Base-by-base conservation (phyloP, 2,329 filamentous ascomycete species). In the Magnaporthiopsis poae region DNA sequence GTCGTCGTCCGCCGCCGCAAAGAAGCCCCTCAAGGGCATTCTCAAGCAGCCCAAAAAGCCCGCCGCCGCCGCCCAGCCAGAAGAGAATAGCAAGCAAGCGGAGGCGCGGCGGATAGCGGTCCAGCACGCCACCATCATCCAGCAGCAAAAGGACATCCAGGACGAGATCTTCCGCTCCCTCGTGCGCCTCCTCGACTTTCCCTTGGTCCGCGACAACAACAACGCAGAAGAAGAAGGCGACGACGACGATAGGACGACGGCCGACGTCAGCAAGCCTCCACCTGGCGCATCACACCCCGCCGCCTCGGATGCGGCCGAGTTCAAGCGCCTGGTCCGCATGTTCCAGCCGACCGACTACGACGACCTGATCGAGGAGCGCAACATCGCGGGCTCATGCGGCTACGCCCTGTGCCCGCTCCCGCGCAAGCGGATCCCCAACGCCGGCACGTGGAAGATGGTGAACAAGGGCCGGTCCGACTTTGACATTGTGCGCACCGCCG, bases 311-410 rank as follows among this genome's bases (percentile, higher is more conserved):
- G 82, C 82, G 1, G 75, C 78, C 59, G 79, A 80, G 66, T 92
- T 98, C 78, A 87, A 88, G 71, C 74, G 80, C 3, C 83, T 86
- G 52, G 79, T 98, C 31, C 79, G 83, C 12, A 82, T 86, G 61
- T 98, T 97, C 77, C 91, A 94, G 74, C 91, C 93, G 0, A 83
- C 85, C 65, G 94, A 99, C 79, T 96, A 96, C 79, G 92, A 96
- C 74, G 90, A 91, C 70, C 81, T 98, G 64, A 88, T 97, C 68
- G 85, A 90, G 70, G 95, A 99, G 80, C 90, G 95, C 72, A 96
- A 96, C 75, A 89, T 91, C 70, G 88, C 91, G 71, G 86, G 84
- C 61, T 82, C 86, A 27, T 99, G 95, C 78, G 95, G 92, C 1
- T 98, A 97, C 75, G 82, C 85, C 0, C 82, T 98, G 35, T 99